A percentile compares a stretch with the other conserved stretches of the same genome.
phyloP scores from a whole-genome alignment of 2,329 filamentous ascomycete species.

The Pestalotiopsis sp. region DNA sequence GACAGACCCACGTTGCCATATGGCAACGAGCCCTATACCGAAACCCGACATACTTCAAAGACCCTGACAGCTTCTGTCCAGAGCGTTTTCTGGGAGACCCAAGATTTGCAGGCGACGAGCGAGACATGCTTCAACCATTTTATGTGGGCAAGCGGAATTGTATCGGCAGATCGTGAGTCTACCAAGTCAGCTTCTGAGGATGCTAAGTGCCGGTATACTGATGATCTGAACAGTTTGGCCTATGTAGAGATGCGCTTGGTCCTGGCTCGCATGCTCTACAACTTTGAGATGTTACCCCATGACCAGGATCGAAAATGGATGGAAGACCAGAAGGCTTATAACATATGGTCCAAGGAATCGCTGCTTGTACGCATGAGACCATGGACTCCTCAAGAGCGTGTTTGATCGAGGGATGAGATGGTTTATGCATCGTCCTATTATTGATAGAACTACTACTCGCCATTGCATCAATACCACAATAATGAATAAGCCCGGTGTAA shows the following conservation, averaged over 20 bases:
- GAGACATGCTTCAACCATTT: conserved; percentile 13
- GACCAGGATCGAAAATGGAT: conserved; percentile 27
- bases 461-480: too few species aligned
- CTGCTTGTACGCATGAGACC: not conserved
- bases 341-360: conserved; percentile 4
- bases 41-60: conserved; percentile 45
- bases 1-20: conserved; percentile 39
- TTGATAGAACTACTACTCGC: too few species aligned
- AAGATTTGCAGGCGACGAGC: conserved; percentile 8
- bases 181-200: not conserved
- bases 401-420: too few species aligned
- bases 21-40: conserved; percentile 45
- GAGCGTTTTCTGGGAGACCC: conserved; percentile 14
- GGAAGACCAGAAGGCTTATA: conserved; percentile 5
- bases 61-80: conserved; percentile 43
- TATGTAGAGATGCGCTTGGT: conserved; percentile 45
- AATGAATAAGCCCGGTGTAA: too few species aligned
- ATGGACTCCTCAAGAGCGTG: conserved; percentile 18
- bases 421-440: too few species aligned
- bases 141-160: conserved; percentile 13
- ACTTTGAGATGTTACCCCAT: conserved; percentile 39
- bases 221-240: conserved; percentile 20
- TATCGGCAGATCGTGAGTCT: conserved; percentile 15
- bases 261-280: conserved; percentile 39
- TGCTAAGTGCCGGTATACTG: not conserved